phyloP scores from a whole-genome alignment of 768 basidiomycete species.

The Suillus cothurnatus region DNA sequence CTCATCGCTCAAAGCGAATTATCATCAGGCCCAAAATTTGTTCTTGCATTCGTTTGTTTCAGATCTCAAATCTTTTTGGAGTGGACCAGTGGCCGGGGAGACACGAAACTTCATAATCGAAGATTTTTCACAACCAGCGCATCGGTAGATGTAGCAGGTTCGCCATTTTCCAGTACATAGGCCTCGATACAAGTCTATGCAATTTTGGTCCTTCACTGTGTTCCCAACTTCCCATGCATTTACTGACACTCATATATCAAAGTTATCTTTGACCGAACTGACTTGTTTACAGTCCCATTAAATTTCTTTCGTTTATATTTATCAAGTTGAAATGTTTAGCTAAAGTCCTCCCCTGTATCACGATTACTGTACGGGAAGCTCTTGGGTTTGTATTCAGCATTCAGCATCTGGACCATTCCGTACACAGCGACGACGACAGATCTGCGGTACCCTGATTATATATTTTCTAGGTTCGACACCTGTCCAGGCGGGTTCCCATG shows the following conservation, averaged over 20 bases:
- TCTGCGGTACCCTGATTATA: neutral
- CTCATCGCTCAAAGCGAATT: constrained; percentile 17
- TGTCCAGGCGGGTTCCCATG: neutral
- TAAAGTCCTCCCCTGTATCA: neutral
- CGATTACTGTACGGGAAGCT: no score
- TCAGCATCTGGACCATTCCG: neutral
- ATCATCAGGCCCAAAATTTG: constrained; percentile 15
- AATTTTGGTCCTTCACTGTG: neutral
- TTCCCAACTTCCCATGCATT: neutral
- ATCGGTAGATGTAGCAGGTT: constrained; percentile 21
- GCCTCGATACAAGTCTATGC: constrained; percentile 5
- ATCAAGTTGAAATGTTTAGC: neutral
- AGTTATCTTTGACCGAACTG: neutral
- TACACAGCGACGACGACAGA: neutral
- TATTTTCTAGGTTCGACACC: neutral
- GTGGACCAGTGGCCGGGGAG: constrained; percentile 19
- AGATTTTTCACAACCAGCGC: constrained; percentile 30
- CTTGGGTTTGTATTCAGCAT: neutral
- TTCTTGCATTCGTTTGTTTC: constrained; percentile 25
- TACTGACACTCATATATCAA: constrained; percentile 1
- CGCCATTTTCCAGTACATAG: no score
- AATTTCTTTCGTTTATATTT: neutral
- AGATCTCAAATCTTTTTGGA: constrained; percentile 29
- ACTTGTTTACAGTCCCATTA: constrained; percentile 4
- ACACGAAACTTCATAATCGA: constrained; percentile 32